A percentile compares a stretch with the other conserved stretches of the same genome.
These are phyloP conservation scores for Musa troglodytarum DNA, from an alignment of 176 grass and related monocot species.

Conservation along the genomic window DNA sequence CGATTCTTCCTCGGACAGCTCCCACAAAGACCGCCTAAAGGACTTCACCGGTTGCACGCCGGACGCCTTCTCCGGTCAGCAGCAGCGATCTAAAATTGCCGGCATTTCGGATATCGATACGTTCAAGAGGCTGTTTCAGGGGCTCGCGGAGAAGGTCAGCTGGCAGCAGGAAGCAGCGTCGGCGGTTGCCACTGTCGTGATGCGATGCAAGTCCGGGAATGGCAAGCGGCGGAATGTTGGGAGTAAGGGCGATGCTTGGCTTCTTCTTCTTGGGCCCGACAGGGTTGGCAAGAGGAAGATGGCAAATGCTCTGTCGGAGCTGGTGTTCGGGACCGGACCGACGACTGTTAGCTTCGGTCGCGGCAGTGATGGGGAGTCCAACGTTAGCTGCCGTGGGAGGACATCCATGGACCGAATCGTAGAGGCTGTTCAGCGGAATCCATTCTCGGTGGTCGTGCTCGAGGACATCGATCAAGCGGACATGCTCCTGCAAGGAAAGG, in stretches of 20 bases:
- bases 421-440: constrained; percentile 72
- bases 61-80: constrained; percentile 39
- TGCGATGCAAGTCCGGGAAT: constrained; percentile 60
- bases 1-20: constrained; percentile 34
- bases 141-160: constrained; percentile 66
- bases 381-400: constrained; percentile 46
- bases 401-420: constrained; percentile 62
- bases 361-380: constrained; percentile 29
- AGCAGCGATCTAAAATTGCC: constrained; percentile 66
- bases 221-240: constrained; percentile 41
- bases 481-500: constrained; percentile 46
- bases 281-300: constrained; percentile 89
- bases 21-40: constrained; percentile 12
- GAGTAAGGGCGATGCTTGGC: constrained; percentile 71
- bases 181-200: constrained; percentile 60
- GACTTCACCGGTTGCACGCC: not conserved
- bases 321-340: constrained; percentile 33
- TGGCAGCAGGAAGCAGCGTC: constrained; percentile 89
- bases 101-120: constrained; percentile 76
- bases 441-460: constrained; percentile 68
- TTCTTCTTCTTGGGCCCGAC: constrained; percentile 84
- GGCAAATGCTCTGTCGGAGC: constrained; percentile 62
- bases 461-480: constrained; percentile 79
- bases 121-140: constrained; percentile 84
- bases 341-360: constrained; percentile 42